phyloP scores from a whole-genome alignment of 2,329 filamentous ascomycete species.

The Aspergillus luchuensis region DNA sequence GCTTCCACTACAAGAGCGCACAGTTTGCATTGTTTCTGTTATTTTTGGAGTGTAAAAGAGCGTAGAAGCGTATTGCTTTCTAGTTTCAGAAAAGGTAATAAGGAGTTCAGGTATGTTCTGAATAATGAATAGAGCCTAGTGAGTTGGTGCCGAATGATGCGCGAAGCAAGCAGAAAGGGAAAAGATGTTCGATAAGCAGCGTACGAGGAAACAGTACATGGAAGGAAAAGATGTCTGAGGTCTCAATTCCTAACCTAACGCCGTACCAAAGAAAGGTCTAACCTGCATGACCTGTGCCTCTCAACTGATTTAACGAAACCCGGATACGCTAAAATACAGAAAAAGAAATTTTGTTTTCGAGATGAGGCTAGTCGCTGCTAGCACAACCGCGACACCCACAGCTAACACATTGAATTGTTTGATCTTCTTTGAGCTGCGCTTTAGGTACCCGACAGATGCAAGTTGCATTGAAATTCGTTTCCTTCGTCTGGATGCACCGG shows the following conservation, averaged over 20 bases:
- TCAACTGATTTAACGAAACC: background rate
- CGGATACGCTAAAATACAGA: background rate
- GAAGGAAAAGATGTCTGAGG: conserved; percentile 1
- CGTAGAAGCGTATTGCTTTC: too few relatives aligned
- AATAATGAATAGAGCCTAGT: background rate
- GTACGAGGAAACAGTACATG: background rate
- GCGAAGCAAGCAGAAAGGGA: background rate
- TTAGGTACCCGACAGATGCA: conserved; percentile 95
- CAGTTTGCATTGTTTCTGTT: background rate
- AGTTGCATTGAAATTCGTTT: conserved; percentile 97
- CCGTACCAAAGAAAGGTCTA: background rate
- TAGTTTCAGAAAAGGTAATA: background rate
- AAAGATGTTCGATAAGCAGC: background rate
- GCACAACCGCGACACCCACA: conserved; percentile 92
- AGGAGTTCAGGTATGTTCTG: conserved; percentile 23
- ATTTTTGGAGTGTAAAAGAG: background rate
- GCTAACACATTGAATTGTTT: conserved; percentile 89
- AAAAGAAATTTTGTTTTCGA: background rate
- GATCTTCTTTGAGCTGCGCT: conserved; percentile 83
- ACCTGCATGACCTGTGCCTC: background rate
- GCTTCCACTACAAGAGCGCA: background rate
- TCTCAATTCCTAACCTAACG: conserved; percentile 5
- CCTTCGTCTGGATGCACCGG: conserved; percentile 97
- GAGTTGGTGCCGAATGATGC: background rate
- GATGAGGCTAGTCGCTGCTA: conserved; percentile 67